phyloP scores from a whole-genome alignment of 2,329 filamentous ascomycete genomes.

The Westerdykella ornata region DNA sequence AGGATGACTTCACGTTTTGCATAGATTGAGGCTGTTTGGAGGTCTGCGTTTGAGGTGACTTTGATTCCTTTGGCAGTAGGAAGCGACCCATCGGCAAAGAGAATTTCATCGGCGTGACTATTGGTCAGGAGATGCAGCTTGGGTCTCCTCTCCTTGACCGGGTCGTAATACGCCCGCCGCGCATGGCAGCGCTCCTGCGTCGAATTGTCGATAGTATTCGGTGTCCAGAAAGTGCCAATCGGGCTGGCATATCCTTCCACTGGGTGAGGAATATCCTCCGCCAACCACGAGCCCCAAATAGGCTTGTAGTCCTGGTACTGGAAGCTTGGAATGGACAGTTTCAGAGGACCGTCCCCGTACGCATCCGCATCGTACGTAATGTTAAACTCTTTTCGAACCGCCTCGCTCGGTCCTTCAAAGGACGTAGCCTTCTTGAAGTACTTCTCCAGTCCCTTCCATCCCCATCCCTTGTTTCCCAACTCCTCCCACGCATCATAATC shows the following conservation, averaged over 20 bases:
- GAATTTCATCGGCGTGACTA: constrained; percentile 21
- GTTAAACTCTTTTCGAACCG: constrained; percentile 11
- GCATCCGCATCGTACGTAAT: constrained; percentile 20
- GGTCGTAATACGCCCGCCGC: constrained; percentile 21
- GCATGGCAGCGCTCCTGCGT: constrained; percentile 2
- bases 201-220: constrained; percentile 11
- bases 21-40: background rate
- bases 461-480: constrained; percentile 54
- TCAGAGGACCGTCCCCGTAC: constrained; percentile 18
- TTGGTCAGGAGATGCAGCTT: constrained; percentile 20
- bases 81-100: constrained; percentile 9
- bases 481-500: constrained; percentile 49
- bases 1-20: constrained; percentile 49
- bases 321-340: constrained; percentile 22
- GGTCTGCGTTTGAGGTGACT: background rate
- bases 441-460: constrained; percentile 43
- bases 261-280: constrained; percentile 7
- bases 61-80: constrained; percentile 6
- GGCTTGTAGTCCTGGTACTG: constrained; percentile 16
- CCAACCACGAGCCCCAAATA: constrained; percentile 4
- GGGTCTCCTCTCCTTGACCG: constrained; percentile 13
- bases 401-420: constrained; percentile 11
- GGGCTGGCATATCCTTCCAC: constrained; percentile 14
- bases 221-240: constrained; percentile 24
- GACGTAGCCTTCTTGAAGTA: constrained; percentile 27